phyloP scores from a whole-genome alignment of 768 basidiomycete species.

The Tulasnella sp. region DNA sequence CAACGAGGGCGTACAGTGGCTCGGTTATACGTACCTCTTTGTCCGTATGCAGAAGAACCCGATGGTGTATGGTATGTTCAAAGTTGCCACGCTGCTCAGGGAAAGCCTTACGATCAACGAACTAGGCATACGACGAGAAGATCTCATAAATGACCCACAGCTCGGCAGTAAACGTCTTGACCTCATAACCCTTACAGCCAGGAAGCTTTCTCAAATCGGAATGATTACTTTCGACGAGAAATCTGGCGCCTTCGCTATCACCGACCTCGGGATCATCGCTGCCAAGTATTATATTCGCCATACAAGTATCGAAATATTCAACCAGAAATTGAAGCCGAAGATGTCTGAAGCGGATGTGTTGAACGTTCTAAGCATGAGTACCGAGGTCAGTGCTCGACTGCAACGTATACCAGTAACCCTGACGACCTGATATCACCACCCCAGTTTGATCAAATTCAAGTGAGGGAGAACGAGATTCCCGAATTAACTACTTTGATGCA shows the following conservation, averaged over 20 bases:
- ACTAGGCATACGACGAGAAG: conserved; percentile 61
- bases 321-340: conserved; percentile 53
- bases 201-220: conserved; percentile 47
- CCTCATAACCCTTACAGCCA: conserved; percentile 54
- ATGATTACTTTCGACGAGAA: conserved; percentile 72
- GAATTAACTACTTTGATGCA: conserved; percentile 73
- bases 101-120: conserved; percentile 6
- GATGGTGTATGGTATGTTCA: conserved; percentile 55
- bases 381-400: conserved; percentile 48
- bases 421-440: neutral
- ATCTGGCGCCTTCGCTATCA: conserved; percentile 50
- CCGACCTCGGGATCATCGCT: conserved; percentile 91
- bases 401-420: neutral
- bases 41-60: conserved; percentile 93
- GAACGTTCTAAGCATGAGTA: conserved; percentile 73
- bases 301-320: conserved; percentile 78
- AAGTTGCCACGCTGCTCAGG: neutral
- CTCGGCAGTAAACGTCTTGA: conserved; percentile 57
- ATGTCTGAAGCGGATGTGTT: conserved; percentile 94
- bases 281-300: conserved; percentile 92
- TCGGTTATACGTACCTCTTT: conserved; percentile 93
- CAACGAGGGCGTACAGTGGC: conserved; percentile 81
- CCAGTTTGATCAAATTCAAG: conserved; percentile 89
- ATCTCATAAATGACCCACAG: conserved; percentile 54
- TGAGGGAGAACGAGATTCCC: conserved; percentile 76